Conservation (phyloP, 192 early-diverging fungal genomes). For the Rhizophagus clarus region DNA sequence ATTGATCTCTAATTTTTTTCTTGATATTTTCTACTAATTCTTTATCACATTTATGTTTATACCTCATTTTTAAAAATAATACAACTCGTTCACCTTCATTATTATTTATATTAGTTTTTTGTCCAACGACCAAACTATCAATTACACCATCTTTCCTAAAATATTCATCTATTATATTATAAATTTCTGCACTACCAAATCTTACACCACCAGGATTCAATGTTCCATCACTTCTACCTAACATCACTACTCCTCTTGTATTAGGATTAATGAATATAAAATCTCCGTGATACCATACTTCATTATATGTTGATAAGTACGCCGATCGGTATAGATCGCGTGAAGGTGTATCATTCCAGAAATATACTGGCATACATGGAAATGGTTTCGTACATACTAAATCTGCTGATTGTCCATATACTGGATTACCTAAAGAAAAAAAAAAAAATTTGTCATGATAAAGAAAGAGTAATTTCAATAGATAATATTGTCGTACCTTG, state of each 20-base stretch:
- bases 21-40: slow-evolving; percentile 74
- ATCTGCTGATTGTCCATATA: slow-evolving; percentile 79
- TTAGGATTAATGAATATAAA: slow-evolving; percentile 82
- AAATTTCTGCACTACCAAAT: slow-evolving; percentile 93
- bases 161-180: slow-evolving; percentile 89
- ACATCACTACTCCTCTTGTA: slow-evolving; percentile 93
- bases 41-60: slow-evolving; percentile 55
- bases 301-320: slow-evolving; percentile 84
- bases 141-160: slow-evolving; percentile 58
- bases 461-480: neutral
- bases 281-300: slow-evolving; percentile 97
- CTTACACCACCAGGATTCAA: slow-evolving; percentile 92
- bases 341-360: slow-evolving; percentile 81
- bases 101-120: slow-evolving; percentile 56
- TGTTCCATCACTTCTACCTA: slow-evolving; percentile 90
- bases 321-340: slow-evolving; percentile 78
- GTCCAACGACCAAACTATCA: slow-evolving; percentile 90
- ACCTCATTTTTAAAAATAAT: slow-evolving; percentile 85
- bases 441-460: neutral
- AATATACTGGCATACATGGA: slow-evolving; percentile 96
- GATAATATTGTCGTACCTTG: slow-evolving; percentile 38
- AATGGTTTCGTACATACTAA: slow-evolving; percentile 92
- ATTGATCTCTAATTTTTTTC: slow-evolving; percentile 73
- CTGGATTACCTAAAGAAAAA: slow-evolving; percentile 48
- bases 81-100: slow-evolving; percentile 90